Conservation (phyloP, 768 basidiomycete genomes). For the Arthromyces matolae region DNA sequence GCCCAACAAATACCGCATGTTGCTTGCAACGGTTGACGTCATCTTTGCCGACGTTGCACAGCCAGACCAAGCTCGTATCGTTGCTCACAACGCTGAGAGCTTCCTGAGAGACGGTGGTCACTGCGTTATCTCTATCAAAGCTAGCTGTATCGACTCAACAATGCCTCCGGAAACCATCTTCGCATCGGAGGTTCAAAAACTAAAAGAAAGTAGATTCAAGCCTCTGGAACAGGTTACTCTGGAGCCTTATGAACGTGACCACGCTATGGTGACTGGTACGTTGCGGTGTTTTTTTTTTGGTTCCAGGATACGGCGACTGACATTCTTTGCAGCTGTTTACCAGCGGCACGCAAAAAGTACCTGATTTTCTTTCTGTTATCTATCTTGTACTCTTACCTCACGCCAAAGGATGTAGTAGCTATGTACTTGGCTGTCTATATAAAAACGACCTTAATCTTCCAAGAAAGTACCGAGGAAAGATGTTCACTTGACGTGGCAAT, state of each 20-base stretch:
- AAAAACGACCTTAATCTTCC: constrained; percentile 17
- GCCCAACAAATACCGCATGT: constrained; percentile 97
- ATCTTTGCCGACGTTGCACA: constrained; percentile 99
- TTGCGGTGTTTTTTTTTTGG: neutral
- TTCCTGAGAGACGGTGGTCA: constrained; percentile 96
- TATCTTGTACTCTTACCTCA: constrained; percentile 12
- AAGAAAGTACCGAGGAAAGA: constrained; percentile 4
- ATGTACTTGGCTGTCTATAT: constrained; percentile 11
- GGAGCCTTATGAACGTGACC: constrained; percentile 89
- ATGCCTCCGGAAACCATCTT: constrained; percentile 86
- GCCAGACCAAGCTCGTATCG: constrained; percentile 98
- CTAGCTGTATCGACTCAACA: constrained; percentile 98
- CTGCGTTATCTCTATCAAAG: constrained; percentile 96
- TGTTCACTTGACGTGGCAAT: constrained; percentile 32
- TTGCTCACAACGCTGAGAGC: constrained; percentile 86
- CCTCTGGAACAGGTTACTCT: constrained; percentile 94
- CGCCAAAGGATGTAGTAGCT: constrained; percentile 7
- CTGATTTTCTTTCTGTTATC: constrained; percentile 9
- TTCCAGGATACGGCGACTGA: neutral
- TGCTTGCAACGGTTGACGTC: constrained; percentile 91
- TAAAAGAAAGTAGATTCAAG: constrained; percentile 80
- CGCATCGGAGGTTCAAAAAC: constrained; percentile 76
- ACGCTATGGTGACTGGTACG: constrained; percentile 85
- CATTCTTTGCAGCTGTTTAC: constrained; percentile 20
- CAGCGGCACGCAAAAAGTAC: constrained; percentile 24